Base-by-base conservation (phyloP, 345 rosid genomes). In the Dipteronia dyeriana region DNA sequence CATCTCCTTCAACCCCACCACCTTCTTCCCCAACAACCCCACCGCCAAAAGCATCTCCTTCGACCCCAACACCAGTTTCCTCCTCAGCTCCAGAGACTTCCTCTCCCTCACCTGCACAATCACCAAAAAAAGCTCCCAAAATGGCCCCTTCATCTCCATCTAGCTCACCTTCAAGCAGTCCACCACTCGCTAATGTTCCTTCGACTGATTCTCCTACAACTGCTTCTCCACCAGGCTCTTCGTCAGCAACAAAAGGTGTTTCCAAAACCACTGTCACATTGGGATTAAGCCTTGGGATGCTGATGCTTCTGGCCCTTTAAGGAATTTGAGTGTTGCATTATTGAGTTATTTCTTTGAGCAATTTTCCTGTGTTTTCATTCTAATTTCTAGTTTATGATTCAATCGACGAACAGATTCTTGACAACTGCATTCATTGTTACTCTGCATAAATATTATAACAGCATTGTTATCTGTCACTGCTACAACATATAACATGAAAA, bases 191-290 rank as follows among this genome's bases (percentile, higher is more conserved):
- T 20, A 73, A 60, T 75, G 76, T 14, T 34, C 83, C 82, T 34
- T 43, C 76, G n/a, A 38, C 71, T n/a, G 85, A 34, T 12, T 68
- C 89, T 5, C 81, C 87, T 66, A 7, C 66, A n/a, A 39, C 68
- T 34, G 22, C 82, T 19, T 66, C 82, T 59, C 17, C 75, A 73
- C 76, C 82, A 41, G 29, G 31, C 9, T 68, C 89, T 5, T 82
- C 87, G 12, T 84, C 83, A 54, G 84, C 87, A 34, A 65, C 23
- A 49, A 82, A 76, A 17, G 38, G 25, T 39, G 49, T 70, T 74
- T 65, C 80, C 73, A 67, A 49, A 69, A 53, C 29, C 39, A 64
- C 70, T 66, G 34, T 81, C 38, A 11, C 56, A 20, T 25, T 73
- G 54, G 81, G 71, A 6, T 26, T 80, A 34, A 67, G 51, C 75